phyloP scores from a whole-genome alignment of 2,329 filamentous ascomycete genomes.

The Aspergillus thermomutatus region DNA sequence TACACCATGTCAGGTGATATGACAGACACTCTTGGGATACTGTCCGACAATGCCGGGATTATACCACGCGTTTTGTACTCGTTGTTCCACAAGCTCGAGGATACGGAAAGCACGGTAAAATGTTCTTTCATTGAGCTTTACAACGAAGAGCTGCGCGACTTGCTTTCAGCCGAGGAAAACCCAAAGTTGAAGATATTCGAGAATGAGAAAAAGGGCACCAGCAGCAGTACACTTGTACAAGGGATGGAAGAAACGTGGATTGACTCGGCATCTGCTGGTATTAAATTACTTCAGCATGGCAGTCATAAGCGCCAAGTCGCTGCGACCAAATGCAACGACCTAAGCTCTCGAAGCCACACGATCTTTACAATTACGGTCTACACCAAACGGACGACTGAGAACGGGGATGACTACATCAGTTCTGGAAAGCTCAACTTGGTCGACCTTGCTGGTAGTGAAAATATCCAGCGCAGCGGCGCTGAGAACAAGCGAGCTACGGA shows the following conservation, averaged over 20 bases:
- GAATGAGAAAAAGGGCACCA: slow-evolving; percentile 77
- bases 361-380: slow-evolving; percentile 95
- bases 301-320: slow-evolving; percentile 96
- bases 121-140: slow-evolving; percentile 99
- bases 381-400: slow-evolving; percentile 75
- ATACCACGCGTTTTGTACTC: slow-evolving; percentile 87
- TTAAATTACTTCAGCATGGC: slow-evolving; percentile 82
- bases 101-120: slow-evolving; percentile 83
- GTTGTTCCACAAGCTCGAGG: slow-evolving; percentile 81
- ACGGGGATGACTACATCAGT: slow-evolving; percentile 84
- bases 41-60: slow-evolving; percentile 90
- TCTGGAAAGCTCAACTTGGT: slow-evolving; percentile 94
- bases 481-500: slow-evolving; percentile 97
- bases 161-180: slow-evolving; percentile 77
- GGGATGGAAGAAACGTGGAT: slow-evolving; percentile 98
- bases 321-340: slow-evolving; percentile 98
- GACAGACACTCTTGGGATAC: slow-evolving; percentile 76
- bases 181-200: slow-evolving; percentile 94
- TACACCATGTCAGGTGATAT: slow-evolving; percentile 99
- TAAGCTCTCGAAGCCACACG: slow-evolving; percentile 94
- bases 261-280: slow-evolving; percentile 76
- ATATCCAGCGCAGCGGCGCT: slow-evolving; percentile 92
- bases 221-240: slow-evolving; percentile 76
- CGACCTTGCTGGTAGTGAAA: slow-evolving; percentile 94
- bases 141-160: slow-evolving; percentile 91